Evolutionary conservation across 1,284 basidiomycete genomes (phyloP).

Genomic region (Fomitopsis palustris): DNA sequence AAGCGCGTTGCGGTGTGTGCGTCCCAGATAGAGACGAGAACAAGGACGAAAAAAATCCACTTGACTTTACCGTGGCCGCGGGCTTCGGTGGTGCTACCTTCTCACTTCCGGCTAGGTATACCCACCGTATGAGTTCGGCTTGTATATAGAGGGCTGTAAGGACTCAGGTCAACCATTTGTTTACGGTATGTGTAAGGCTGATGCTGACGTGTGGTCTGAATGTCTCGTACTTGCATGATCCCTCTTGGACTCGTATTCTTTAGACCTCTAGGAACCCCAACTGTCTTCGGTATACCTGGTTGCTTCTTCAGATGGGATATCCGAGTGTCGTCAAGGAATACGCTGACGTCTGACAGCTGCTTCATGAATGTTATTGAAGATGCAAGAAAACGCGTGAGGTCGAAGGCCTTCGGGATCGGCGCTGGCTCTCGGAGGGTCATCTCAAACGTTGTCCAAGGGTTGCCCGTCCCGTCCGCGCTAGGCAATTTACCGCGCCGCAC

Average conservation of each 20-base stretch:
- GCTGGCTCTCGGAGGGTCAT: conserved; percentile 86
- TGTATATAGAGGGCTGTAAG: conserved; percentile 70
- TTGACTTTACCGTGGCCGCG: conserved; percentile 31
- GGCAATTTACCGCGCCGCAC: conserved; percentile 74
- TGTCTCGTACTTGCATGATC: conserved; percentile 66
- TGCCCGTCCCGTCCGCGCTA: conserved; percentile 25
- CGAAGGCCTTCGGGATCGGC: conserved; percentile 81
- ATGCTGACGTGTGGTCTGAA: conserved; percentile 62
- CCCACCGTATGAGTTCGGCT: conserved; percentile 81
- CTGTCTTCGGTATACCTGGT: conserved; percentile 50
- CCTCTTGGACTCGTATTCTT: conserved; percentile 42
- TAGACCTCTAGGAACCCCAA: conserved; percentile 57
- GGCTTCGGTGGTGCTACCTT: conserved; percentile 42
- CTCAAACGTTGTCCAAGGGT: conserved; percentile 86
- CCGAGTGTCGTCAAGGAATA: conserved; percentile 78
- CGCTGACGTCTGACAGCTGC: conserved; percentile 71
- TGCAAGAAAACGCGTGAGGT: conserved; percentile 86
- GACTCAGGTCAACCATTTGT: conserved; percentile 3
- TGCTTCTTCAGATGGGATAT: conserved; percentile 77
- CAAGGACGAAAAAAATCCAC: conserved; percentile 77
- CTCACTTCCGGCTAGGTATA: conserved; percentile 70
- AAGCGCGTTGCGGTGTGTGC: conserved; percentile 36
- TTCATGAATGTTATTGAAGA: conserved; percentile 96
- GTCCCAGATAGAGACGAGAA: conserved; percentile 59
- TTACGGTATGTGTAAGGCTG: neutral